Conservation (phyloP, 441 rosid species). For the Syzygium syzygioides region DNA sequence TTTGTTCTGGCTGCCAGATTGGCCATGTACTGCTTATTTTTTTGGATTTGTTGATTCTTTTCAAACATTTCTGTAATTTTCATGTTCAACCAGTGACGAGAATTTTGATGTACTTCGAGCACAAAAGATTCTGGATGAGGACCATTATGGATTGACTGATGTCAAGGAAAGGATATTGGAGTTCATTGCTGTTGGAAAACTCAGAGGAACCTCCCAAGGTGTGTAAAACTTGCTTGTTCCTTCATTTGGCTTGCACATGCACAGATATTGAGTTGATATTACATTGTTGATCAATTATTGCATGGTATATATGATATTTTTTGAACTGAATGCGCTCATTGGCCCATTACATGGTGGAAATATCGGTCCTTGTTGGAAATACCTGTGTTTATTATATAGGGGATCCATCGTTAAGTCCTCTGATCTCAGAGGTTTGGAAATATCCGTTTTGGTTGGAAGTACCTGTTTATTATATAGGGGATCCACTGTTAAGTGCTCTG, state of each 20-base stretch:
- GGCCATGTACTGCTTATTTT: background rate
- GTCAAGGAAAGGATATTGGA: constrained; percentile 97
- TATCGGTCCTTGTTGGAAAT: background rate
- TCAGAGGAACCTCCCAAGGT: constrained; percentile 98
- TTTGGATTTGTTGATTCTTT: background rate
- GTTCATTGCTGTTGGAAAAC: constrained; percentile 98
- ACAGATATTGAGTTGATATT: background rate
- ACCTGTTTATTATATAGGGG: background rate
- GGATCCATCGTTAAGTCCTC: background rate
- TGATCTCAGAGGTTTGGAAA: background rate
- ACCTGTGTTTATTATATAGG: background rate
- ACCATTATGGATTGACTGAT: constrained; percentile 86
- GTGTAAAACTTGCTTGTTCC: constrained; percentile 5
- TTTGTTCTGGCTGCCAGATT: background rate
- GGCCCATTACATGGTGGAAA: background rate
- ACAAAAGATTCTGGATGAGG: constrained; percentile 83
- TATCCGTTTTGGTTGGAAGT: background rate
- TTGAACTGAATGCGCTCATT: background rate
- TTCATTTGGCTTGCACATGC: background rate
- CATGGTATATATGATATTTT: background rate
- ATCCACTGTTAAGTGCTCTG: background rate
- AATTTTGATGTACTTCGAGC: constrained; percentile 83
- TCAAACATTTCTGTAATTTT: background rate
- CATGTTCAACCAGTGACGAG: constrained; percentile 49
- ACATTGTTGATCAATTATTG: background rate